phyloP scores from a whole-genome alignment of 148 eudicot species.

The Cornus suecica region DNA sequence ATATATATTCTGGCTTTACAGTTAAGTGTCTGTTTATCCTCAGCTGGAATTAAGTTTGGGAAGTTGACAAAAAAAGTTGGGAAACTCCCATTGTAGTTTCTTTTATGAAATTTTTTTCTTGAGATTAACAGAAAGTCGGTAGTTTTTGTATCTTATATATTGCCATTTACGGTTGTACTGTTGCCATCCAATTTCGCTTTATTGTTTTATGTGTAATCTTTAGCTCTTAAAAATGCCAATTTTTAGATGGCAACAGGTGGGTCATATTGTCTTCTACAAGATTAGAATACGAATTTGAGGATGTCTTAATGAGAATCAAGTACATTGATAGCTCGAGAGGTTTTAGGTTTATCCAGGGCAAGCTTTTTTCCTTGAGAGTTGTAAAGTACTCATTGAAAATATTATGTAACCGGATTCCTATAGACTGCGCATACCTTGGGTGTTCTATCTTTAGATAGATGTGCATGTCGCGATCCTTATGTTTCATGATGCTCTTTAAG shows the following conservation, averaged over 20 bases:
- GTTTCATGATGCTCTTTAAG: neutral
- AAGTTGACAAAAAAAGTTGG: conserved; percentile 2
- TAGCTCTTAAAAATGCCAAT: no score
- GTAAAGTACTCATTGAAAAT: neutral
- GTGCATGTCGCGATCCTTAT: neutral
- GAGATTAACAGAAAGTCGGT: no score
- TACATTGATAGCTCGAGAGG: neutral
- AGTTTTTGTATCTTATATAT: no score
- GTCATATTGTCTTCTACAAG: no score
- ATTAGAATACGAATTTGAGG: neutral
- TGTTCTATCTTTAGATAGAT: neutral
- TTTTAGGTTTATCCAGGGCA: neutral
- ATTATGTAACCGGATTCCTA: no score
- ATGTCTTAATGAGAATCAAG: neutral
- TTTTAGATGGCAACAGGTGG: no score
- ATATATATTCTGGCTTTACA: neutral
- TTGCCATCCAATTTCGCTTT: no score
- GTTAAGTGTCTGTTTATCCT: neutral
- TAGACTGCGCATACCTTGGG: no score
- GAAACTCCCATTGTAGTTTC: neutral
- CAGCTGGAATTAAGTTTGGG: neutral
- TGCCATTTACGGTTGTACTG: no score
- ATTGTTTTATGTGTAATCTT: no score
- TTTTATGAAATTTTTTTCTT: no score
- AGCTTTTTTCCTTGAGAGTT: neutral